A percentile compares a stretch with the other conserved stretches of the same genome.
Evolutionary conservation across 805 yeast species (phyloP).

Genomic region (Wickerhamiella nectarea): DNA sequence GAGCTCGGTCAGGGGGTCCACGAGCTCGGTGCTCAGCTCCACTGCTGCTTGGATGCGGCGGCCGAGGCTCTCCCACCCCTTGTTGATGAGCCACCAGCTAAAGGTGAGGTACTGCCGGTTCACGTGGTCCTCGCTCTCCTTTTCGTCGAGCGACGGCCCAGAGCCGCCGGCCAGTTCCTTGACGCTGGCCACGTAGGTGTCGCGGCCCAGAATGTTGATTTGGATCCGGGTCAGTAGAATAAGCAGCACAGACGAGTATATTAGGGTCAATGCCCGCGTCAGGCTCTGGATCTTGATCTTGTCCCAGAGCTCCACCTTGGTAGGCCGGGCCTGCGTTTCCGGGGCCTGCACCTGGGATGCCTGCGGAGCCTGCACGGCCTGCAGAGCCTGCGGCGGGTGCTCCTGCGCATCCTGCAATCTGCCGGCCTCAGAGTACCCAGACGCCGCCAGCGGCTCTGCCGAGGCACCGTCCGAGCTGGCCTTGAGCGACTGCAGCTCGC

Average conservation of each 20-base stretch:
- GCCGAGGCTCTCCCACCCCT: conserved; percentile 59
- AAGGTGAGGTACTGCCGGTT: conserved; percentile 73
- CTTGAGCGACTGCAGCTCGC: conserved; percentile 51
- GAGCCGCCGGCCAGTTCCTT: conserved; percentile 42
- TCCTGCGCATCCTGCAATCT: too few species aligned
- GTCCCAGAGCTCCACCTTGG: conserved; percentile 66
- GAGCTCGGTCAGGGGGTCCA: conserved; percentile 64
- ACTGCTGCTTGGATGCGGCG: conserved; percentile 44
- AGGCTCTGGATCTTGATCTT: conserved; percentile 63
- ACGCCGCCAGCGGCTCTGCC: too few species aligned
- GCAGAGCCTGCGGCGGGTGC: too few species aligned
- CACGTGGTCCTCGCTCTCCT: conserved; percentile 26
- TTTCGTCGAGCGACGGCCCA: conserved; percentile 13
- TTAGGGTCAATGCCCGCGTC: conserved; percentile 55
- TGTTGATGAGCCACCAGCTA: conserved; percentile 87
- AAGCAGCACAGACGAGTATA: conserved; percentile 55
- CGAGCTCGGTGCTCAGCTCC: conserved; percentile 41
- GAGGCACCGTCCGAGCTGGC: conserved; percentile 6
- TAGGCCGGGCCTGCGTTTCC: neutral
- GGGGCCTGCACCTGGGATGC: neutral
- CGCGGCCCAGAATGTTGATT: conserved; percentile 74
- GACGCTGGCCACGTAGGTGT: conserved; percentile 71
- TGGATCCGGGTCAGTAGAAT: conserved; percentile 74
- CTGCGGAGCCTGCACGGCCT: too few species aligned
- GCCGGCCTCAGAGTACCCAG: too few species aligned